Conservation (phyloP, 768 basidiomycete species). For the Suillus fuscotomentosus region DNA sequence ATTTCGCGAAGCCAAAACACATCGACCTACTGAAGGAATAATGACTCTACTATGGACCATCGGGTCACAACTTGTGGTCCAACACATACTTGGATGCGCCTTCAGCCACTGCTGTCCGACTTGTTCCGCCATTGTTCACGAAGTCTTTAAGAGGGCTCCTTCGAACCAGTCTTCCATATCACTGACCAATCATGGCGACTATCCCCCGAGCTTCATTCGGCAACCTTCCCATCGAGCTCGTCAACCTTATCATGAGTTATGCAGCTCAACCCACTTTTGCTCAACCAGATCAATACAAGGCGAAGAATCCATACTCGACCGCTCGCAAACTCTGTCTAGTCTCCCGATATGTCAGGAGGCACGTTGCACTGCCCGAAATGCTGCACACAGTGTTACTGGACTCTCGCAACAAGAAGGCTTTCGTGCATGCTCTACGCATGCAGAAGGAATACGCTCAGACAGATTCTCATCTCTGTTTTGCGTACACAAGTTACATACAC, state of each 20-base stretch:
- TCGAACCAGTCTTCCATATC: not conserved
- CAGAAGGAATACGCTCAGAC: constrained; percentile 16
- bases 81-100: not conserved
- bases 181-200: not conserved
- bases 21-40: not conserved
- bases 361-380: constrained; percentile 34
- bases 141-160: not conserved
- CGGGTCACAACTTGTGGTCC: not conserved
- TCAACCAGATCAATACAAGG: constrained; percentile 15
- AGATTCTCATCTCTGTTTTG: constrained; percentile 24
- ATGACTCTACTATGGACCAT: not conserved
- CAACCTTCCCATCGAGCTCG: constrained; percentile 34
- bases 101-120: not conserved
- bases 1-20: not conserved
- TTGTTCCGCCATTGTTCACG: not conserved
- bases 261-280: constrained; percentile 30
- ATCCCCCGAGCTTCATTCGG: constrained; percentile 15
- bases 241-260: constrained; percentile 5
- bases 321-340: constrained; percentile 34
- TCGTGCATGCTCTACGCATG: constrained; percentile 31
- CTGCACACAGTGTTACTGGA: constrained; percentile 37
- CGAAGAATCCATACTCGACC: constrained; percentile 16
- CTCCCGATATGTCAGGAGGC: constrained; percentile 28
- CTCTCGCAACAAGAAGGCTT: constrained; percentile 8
- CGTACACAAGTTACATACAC: constrained; percentile 31